Evolutionary conservation across 2,329 filamentous ascomycete genomes (phyloP), one percentile per base, ranked within the genome.

Genomic region (Cercospora nicotianae): DNA sequence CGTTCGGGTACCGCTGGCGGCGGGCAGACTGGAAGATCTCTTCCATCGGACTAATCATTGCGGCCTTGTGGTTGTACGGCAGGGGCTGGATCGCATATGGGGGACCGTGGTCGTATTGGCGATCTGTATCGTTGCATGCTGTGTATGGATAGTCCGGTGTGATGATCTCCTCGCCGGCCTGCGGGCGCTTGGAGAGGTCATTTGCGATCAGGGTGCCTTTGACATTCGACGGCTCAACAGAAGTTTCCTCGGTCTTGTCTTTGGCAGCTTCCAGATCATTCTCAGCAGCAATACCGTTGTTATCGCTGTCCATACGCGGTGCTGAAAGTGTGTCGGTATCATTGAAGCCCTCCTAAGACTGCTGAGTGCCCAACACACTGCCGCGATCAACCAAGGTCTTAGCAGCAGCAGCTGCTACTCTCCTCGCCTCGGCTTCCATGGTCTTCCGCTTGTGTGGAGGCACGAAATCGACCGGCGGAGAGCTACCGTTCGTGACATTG

Each of bases 391-490:
- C 10, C 45, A 20, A 13, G 20, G 45, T 26, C 20, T 51, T 51
- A 23, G 45, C 18, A 23, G 20, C 60, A 16, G 20, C 26, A 5
- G 36, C 60, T 26, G 60, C 42, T 60, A 26, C 60, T 55, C 63
- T 39, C 60, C 62, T 53, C 1, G 64, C 55, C 16, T 65, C 60
- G 9, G 55, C 61, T n/a, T 64, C 45, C 16, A 63, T 13, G 12
- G 57, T 33, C 23, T 66, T 67, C 16, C 60, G 57, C 36, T 64
- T 58, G 48, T 68, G 66, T 16, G 66, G 66, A 36, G 66, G 65
- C 7, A 66, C 13, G 9, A 36, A 57, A 16, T 42, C 42, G 10
- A 48, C 57, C 4, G 42, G 12, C 26, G 59, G 20, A 55, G 5
- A 30, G 48, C 48, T 55, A 16, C 48, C 48, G 23, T 55, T 55